Conservation (phyloP, 306 rosid species). For the Glycyrrhiza uralensis region DNA sequence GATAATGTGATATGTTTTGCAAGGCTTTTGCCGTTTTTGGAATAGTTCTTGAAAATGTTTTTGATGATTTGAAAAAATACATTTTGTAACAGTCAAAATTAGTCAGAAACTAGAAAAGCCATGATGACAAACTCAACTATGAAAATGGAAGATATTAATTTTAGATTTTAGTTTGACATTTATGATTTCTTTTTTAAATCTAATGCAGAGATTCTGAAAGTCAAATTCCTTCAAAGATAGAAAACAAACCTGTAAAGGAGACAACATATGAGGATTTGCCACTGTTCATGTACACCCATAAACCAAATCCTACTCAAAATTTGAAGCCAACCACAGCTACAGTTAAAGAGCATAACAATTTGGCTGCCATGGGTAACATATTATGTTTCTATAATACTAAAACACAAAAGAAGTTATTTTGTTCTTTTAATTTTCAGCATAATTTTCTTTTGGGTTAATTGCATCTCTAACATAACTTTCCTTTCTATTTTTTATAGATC, state of each 20-base stretch:
- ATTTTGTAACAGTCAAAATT: too few relatives aligned
- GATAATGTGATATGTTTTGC: too few relatives aligned
- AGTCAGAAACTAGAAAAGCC: too few relatives aligned
- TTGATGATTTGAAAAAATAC: too few relatives aligned
- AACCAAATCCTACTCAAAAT: slow-evolving; percentile 26
- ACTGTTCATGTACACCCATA: slow-evolving; percentile 41
- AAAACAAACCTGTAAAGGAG: slow-evolving; percentile 22
- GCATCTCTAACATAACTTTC: background rate
- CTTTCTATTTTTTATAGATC: background rate
- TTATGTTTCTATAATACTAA: background rate
- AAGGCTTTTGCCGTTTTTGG: too few relatives aligned
- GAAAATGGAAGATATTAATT: background rate
- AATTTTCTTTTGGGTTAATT: background rate
- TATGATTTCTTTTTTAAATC: background rate
- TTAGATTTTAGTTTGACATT: background rate
- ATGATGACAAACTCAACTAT: background rate
- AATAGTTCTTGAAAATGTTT: too few relatives aligned
- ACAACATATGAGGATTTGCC: slow-evolving; percentile 46
- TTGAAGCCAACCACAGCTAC: slow-evolving; percentile 16
- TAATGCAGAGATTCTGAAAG: slow-evolving; percentile 39
- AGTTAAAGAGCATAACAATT: slow-evolving; percentile 14
- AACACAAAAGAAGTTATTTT: background rate
- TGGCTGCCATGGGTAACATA: slow-evolving; percentile 43
- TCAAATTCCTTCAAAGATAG: slow-evolving; percentile 7
- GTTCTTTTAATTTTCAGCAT: background rate